These are phyloP conservation scores for Vitis hybrid DNA, from an alignment of 177 flowering plant species.

Conservation along the genomic window DNA sequence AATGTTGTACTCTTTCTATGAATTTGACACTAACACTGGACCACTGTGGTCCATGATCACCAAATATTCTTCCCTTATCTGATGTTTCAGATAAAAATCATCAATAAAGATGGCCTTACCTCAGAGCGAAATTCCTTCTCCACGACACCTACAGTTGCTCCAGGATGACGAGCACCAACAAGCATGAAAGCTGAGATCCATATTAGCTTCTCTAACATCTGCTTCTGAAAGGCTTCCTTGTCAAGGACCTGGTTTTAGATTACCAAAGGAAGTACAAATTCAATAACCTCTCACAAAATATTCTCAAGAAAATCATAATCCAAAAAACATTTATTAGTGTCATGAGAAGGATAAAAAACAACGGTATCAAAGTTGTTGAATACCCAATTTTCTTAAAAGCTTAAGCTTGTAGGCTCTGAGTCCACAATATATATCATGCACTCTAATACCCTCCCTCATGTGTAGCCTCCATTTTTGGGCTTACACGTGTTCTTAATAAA, in stretches of 20 bases:
- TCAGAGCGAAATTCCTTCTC: slow-evolving; percentile 81
- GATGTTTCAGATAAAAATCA: not conserved
- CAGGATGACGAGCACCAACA: slow-evolving; percentile 97
- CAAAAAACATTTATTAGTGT: not conserved
- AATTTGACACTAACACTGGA: too few relatives aligned
- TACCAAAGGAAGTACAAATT: not conserved
- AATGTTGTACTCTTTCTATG: too few relatives aligned
- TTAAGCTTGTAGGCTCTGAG: too few relatives aligned
- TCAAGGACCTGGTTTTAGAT: slow-evolving; percentile 61
- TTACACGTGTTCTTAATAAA: too few relatives aligned
- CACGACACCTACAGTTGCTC: slow-evolving; percentile 90
- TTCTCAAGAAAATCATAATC: not conserved
- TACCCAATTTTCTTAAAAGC: too few relatives aligned
- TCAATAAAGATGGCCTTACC: slow-evolving; percentile 31
- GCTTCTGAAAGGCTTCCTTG: slow-evolving; percentile 87
- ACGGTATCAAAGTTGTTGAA: too few relatives aligned
- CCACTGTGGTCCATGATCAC: too few relatives aligned
- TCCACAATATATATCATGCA: too few relatives aligned
- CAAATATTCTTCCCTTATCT: not conserved
- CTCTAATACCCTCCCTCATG: too few relatives aligned
- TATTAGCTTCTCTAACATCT: slow-evolving; percentile 94
- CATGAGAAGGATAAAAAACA: not conserved
- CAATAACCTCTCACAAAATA: not conserved
- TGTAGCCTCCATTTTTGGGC: too few relatives aligned
- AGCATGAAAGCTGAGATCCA: slow-evolving; percentile 98